Conservation (phyloP, 2,329 filamentous ascomycete species). For the Didymella keratinophila region DNA sequence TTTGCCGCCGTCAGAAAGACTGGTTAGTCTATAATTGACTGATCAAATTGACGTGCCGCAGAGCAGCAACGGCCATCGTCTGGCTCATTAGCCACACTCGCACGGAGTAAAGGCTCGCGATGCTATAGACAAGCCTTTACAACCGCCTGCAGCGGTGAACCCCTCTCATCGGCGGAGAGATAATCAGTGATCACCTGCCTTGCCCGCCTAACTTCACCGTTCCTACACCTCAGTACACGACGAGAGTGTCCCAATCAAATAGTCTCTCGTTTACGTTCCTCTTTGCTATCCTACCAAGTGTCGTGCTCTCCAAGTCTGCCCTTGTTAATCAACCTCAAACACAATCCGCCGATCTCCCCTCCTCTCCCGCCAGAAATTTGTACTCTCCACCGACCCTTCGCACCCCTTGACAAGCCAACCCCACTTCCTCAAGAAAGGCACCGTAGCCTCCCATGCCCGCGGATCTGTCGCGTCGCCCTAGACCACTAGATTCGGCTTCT, state of each 20-base stretch:
- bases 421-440: slow-evolving; percentile 57
- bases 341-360: slow-evolving; percentile 5
- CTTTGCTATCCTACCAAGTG: too few relatives aligned
- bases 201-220: neutral
- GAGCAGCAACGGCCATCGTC: too few relatives aligned
- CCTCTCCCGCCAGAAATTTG: slow-evolving; percentile 10
- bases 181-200: neutral
- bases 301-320: neutral
- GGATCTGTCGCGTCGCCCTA: slow-evolving; percentile 59
- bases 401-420: slow-evolving; percentile 48
- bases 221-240: neutral
- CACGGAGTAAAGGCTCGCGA: neutral
- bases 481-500: slow-evolving; percentile 52
- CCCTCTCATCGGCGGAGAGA: neutral
- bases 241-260: neutral
- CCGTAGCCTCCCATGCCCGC: slow-evolving; percentile 57
- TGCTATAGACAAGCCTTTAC: neutral
- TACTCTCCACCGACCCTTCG: slow-evolving; percentile 42
- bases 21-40: neutral
- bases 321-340: neutral
- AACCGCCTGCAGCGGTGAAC: neutral
- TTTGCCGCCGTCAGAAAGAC: neutral
- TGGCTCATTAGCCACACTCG: neutral
- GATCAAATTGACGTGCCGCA: neutral
- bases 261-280: neutral